These are phyloP conservation scores for Puccinia novopanici DNA, from an alignment of 1,284 basidiomycete species.

Conservation along the genomic window DNA sequence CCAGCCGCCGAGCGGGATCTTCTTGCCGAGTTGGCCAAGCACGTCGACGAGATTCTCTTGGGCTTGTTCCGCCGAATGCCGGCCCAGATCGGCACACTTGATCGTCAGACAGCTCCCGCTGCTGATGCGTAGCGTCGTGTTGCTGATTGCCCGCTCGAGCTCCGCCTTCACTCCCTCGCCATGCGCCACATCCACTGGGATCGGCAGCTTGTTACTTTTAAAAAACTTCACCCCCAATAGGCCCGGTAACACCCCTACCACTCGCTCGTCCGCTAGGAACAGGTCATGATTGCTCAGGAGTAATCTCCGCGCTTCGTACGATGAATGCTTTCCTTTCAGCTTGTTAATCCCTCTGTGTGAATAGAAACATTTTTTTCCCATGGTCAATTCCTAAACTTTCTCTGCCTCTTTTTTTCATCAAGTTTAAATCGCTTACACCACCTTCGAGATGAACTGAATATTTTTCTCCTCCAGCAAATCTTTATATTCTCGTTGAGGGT, in stretches of 20 bases:
- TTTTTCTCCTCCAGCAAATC: slow-evolving; percentile 76
- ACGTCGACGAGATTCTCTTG: slow-evolving; percentile 77
- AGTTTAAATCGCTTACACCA: slow-evolving; percentile 64
- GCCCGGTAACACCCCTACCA: slow-evolving; percentile 81
- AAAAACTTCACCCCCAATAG: slow-evolving; percentile 89
- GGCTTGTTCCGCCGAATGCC: slow-evolving; percentile 73
- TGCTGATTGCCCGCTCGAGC: slow-evolving; percentile 82
- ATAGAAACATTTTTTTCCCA: not conserved
- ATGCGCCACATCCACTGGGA: slow-evolving; percentile 76
- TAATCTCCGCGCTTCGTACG: slow-evolving; percentile 82
- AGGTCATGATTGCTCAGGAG: slow-evolving; percentile 84
- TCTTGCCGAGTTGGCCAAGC: slow-evolving; percentile 72
- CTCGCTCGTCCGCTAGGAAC: slow-evolving; percentile 88
- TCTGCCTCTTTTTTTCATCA: not conserved
- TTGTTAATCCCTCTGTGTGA: slow-evolving; percentile 52
- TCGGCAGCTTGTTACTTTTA: slow-evolving; percentile 91
- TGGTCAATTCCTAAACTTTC: slow-evolving; percentile 65
- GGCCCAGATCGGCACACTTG: slow-evolving; percentile 73
- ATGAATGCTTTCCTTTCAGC: slow-evolving; percentile 59
- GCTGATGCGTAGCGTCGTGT: slow-evolving; percentile 90
- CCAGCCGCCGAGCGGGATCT: slow-evolving; percentile 76
- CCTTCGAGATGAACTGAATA: slow-evolving; percentile 84
- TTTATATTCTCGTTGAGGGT: slow-evolving; percentile 94
- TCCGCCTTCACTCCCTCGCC: slow-evolving; percentile 85
- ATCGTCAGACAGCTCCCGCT: slow-evolving; percentile 75